Percentiles rank a stretch among this genome's conserved stretches.
Conservation (phyloP, 768 basidiomycete genomes). For the Coprinopsis sp. region DNA sequence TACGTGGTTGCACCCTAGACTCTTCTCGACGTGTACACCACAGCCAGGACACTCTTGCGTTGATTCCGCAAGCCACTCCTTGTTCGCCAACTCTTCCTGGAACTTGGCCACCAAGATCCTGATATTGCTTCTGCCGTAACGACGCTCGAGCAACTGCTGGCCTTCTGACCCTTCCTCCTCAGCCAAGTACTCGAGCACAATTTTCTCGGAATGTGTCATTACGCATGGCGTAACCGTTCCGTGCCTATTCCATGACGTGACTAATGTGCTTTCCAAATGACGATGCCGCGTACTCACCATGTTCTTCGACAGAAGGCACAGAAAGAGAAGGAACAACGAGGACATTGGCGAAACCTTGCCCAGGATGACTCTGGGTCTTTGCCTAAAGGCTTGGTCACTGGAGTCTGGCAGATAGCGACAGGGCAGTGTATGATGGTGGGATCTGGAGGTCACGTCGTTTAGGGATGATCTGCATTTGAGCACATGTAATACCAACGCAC, state of each 20-base stretch:
- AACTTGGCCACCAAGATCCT: constrained; percentile 55
- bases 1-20: constrained; percentile 85
- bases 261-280: constrained; percentile 6
- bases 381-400: constrained; percentile 55
- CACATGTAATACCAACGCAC: constrained; percentile 28
- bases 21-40: constrained; percentile 67
- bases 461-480: not conserved
- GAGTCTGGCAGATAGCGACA: constrained; percentile 72
- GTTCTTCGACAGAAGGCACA: constrained; percentile 79
- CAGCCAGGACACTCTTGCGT: constrained; percentile 78
- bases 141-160: constrained; percentile 51
- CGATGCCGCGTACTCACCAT: constrained; percentile 52
- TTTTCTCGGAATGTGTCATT: constrained; percentile 57
- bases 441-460: constrained; percentile 39
- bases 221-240: constrained; percentile 72
- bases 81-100: constrained; percentile 72
- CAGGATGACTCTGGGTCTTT: constrained; percentile 59
- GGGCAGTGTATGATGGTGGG: constrained; percentile 81
- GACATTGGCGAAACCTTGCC: constrained; percentile 69
- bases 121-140: constrained; percentile 61
- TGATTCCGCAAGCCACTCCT: constrained; percentile 62
- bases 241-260: too few species aligned
- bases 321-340: constrained; percentile 70
- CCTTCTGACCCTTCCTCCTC: constrained; percentile 47
- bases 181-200: constrained; percentile 65